Base-by-base conservation (phyloP, 768 basidiomycete species). In the Macrolepiota dolichaula region DNA sequence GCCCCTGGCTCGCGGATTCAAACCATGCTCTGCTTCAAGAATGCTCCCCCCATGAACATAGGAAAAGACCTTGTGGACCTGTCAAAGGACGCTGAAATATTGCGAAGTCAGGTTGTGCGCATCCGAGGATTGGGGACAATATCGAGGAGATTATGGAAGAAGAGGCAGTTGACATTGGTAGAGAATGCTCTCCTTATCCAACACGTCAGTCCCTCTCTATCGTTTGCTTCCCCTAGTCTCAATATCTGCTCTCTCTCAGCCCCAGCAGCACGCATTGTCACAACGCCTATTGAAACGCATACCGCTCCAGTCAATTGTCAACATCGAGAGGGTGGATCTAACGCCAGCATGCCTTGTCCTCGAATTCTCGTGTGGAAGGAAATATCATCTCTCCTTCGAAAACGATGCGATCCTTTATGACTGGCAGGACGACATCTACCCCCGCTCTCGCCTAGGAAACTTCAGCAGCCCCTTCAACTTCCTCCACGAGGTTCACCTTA, bases 351-450 rank as follows among this genome's bases (percentile, higher is more conserved):
- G 75, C 27, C 69, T 80, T 25, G 65, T 68, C 25, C 63, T 79
- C 32, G 72, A 73, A 64, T 70, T 72, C 38, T 70, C 70, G 12
- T 37, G 53, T 63, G 66, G 70, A 24, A 71, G 68, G 57, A 66
- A 67, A 19, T 77, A 72, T 59, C 71, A 74, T 51, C 66, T 79
- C 25, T 73, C 77, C 0, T 78, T 79, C 51, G 67, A 73, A 37
- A 72, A 69, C 22, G 78, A 79, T 59, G 66, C 68, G 19, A 77
- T 77, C 59, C 70, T 80, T 10, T 79, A 80, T 63, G 77, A 78
- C 62, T 80, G 79, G 78, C 77, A 77, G 55, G 79, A 80, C 60
- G 79, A 79, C 62, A 74, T 80, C 29, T 79, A 78, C 63, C 70
- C 70, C 47, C 73, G 77, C 4, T 76, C 73, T 47, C 76, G 76